Base-by-base conservation (phyloP, 2,329 filamentous ascomycete species). In the Didymella glomerata region DNA sequence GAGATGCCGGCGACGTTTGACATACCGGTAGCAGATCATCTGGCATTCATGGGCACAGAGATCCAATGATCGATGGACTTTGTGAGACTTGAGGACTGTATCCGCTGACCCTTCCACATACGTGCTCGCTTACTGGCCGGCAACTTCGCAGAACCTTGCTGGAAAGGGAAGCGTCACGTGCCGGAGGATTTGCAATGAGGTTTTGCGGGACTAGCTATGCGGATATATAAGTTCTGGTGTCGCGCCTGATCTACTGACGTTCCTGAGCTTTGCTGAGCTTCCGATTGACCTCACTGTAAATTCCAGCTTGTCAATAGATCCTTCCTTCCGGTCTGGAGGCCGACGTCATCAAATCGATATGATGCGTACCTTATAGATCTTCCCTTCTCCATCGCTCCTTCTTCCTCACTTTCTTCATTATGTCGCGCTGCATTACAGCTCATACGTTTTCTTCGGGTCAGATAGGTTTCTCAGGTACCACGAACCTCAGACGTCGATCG, bases 101-200 rank as follows among this genome's bases (percentile, higher is more conserved):
- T 40, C 51, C 50, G 56, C 56, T 36, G 40, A 46, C 20, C 40
- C 40, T 50, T 45, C 50, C 40, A 11, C 45, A 48, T 36, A 49
- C 10, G 22, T 28, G 25, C 47, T 54, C 56, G 56, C 46, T 54
- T 42, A 59, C 49, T 34, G 41, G 40, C 28, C 41, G 25, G 22
- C 44, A 30, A 13, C 18, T 54, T 59, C 56, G 56, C 56, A 59
- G 50, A 54, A 59, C 50, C 27, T 47, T 59, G 56, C 56, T 59
- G 56, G 45, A 54, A 54, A 3, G 51, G 50, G 50, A 32, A 41
- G 25, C 32, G 9, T 50, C 56, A 59, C 56, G 56, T 54, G 56
- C 16, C 11, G 22, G 40, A 48, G 50, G 50, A 54, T 38, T 44
- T 8, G 48, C 9, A 38, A 44, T 59, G 40, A 50, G 42, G 38